Base-by-base conservation (phyloP, 2,329 filamentous ascomycete species). In the Colletotrichum acutatum region DNA sequence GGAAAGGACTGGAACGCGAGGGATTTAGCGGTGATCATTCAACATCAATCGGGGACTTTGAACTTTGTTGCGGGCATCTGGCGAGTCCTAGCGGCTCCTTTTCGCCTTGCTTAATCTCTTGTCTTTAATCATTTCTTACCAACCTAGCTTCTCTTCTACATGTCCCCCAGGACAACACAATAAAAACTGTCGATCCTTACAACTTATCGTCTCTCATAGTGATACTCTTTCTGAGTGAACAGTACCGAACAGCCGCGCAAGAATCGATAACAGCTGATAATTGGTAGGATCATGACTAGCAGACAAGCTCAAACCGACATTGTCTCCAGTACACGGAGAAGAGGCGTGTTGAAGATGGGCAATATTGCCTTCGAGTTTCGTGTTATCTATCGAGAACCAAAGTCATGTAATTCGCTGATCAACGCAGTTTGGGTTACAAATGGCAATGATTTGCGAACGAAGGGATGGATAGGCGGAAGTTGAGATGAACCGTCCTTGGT, bases 171-270 rank as follows among this genome's bases (percentile, higher is more conserved):
- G 30, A 58, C 42, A 49, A 26, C 37, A 30, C 8, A 67, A 71
- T 60, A 72, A 73, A 65, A 60, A 30, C 14, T 61, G 67, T 73
- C 71, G 53, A 66, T 73, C 67, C 19, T 73, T 73, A 42, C 8
- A 22, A 22, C 37, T 42, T 19, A 42, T 42, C 37, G 37, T 42
- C 37, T 42, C 37, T 42, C 37, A 19, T 1, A 42, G 37, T 6
- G 2, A 37, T 16, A 5, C 4, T 16, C 8, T 37, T 37, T 16
- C 5, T 37, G 34, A 37, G 14, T 16, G 34, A 14, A 42, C 14
- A 19, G 2, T 5, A 19, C 16, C 16, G 5, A 42, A 5, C 11
- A 42, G 37, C 2, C 37, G 37, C 16, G 37, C 5, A 3, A 42
- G 37, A 19, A 19, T 8, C 16, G 14, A 42, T 8, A 19, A 42